Base-by-base conservation (phyloP, 1,284 basidiomycete species). In the Hymenochaete sp. region DNA sequence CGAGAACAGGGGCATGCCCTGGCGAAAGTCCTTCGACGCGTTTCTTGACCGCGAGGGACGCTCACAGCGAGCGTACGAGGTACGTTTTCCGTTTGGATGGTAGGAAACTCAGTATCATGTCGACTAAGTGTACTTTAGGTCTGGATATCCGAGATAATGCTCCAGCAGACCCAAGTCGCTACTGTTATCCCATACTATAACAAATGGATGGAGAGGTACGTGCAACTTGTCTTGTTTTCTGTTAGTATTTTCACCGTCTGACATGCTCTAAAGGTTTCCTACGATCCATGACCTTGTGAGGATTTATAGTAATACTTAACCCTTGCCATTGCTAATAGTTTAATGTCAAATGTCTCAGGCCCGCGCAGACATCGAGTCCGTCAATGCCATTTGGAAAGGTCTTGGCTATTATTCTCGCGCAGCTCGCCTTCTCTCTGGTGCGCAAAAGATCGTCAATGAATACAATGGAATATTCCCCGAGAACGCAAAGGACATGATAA, bases 91-190 rank as follows among this genome's bases (percentile, higher is more conserved):
- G 41, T 18, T 46, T n/a, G n/a, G n/a, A n/a, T n/a, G 6, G 33
- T 51, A 31, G 49, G 46, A 51, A 50, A 18, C 25, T 42, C 37
- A 32, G 29, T 44, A 18, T 32, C 10, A 27, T 36, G 42, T 49
- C 45, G 45, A 39, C 5, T 19, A 26, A 31, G 41, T 24, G 38
- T 26, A 39, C 48, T 49, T 31, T 51, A 90, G 81, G 85, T 89
- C 9, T 89, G 85, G 82, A 71, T 96, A 36, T 89, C 85, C 9
- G 92, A 97, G 62, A 85, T 97, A 52, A 98, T 98, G 95, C 73
- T 97, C 4, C 95, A 98, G 61, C 95, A 98, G 62, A 98, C 95
- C 0, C 92, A 93, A 59, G 85, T 89, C 19, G 74, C 69, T 2
- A 95, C 92, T 0, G 92, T 93, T 10, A 91, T 93, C 52, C 85